Evolutionary conservation across 2,329 filamentous ascomycete species (phyloP), one percentile per base, ranked within the genome.

Genomic region (Stylonectria norvegica): DNA sequence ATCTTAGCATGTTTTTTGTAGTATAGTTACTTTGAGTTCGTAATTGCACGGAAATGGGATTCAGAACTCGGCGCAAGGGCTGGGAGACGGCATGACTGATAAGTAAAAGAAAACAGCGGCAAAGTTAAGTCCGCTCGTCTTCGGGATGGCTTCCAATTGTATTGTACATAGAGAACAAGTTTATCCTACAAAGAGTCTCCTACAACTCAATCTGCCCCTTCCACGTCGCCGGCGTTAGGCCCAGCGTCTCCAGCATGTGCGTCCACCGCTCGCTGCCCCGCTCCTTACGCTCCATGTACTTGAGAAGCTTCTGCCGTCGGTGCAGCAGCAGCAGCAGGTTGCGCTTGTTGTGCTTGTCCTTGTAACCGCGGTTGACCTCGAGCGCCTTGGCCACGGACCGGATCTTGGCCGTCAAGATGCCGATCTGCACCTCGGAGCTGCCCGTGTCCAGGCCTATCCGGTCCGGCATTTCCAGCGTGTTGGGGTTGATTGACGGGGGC

Each of bases 341-440:
- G 45, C 90, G 78, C 78, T 94, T 95, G 70, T 96, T 96, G 63
- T 89, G 79, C 72, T 94, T 95, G 62, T 98, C 93, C 62, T 85
- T 89, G 64, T 85, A 79, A 5, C 85, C 87, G 53, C 72, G 68
- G 44, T 81, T 77, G 29, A 71, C 74, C 58, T 85, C 75, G 36
- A 95, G 67, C 50, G 84, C 82, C 52, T 85, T 75, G 12, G 86
- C 83, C 35, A 98, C 65, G 17, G 85, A 82, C 48, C 88, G 76
- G 61, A 98, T 98, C 76, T 96, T 97, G 42, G 89, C 79, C 3
- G 93, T 98, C 62, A 98, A 67, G 55, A 98, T 94, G 32, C 89
- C 90, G 52, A 94, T 89, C 72, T 98, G 93, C n/a, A 98, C 94
- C 68, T 98, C 93, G 5, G 88, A 88, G 56, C 88, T 95, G 23